Evolutionary conservation across 257 asterid species (phyloP).

Genomic region (Rubia yunnanensis): DNA sequence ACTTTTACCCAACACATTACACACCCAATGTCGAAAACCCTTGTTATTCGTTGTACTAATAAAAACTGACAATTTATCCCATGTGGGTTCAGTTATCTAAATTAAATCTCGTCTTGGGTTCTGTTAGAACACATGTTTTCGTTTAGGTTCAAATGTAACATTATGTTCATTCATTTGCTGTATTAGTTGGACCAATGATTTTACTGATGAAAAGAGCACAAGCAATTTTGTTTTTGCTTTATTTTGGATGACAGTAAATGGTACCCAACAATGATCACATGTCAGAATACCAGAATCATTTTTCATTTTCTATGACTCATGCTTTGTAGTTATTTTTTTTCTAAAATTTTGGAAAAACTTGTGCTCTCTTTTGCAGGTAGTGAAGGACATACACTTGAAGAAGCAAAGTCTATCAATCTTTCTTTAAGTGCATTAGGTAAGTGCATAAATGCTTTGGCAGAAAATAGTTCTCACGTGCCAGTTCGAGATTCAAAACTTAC

Average conservation of each 20-base stretch:
- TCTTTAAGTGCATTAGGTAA: conserved; percentile 96
- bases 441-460: conserved; percentile 99
- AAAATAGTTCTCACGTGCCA: conserved; percentile 94
- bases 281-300: not conserved
- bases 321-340: not conserved
- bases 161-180: not conserved
- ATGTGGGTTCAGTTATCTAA: not conserved
- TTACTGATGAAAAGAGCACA: not conserved
- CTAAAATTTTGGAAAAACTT: not conserved
- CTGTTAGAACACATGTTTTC: not conserved
- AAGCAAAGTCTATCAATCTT: conserved; percentile 96
- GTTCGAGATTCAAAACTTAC: conserved; percentile 98
- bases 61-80: not conserved
- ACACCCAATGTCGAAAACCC: not conserved
- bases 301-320: not conserved
- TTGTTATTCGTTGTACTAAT: not conserved
- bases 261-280: not conserved
- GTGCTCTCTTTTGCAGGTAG: conserved; percentile 61
- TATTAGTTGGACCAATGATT: not conserved
- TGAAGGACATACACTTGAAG: conserved; percentile 96
- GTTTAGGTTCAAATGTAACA: not conserved
- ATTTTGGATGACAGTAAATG: no score
- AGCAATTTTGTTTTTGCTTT: not conserved
- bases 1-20: not conserved
- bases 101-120: not conserved